phyloP scores from a whole-genome alignment of 2,329 filamentous ascomycete genomes.

The Chaetoscypha palmicola region DNA sequence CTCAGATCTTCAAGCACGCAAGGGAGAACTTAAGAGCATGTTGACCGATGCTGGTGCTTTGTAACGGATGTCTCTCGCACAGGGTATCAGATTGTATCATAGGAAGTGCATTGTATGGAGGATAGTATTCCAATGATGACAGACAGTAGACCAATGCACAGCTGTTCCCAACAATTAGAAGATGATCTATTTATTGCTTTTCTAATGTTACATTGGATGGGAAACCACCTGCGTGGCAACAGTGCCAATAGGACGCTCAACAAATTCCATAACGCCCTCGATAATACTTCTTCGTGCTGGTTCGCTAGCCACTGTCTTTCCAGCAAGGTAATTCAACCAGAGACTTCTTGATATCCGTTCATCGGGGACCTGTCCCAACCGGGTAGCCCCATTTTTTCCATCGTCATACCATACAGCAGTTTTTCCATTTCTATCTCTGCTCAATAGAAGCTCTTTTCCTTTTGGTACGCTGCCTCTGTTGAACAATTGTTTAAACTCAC shows the following conservation, averaged over 20 bases:
- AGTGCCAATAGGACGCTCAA: conserved; percentile 80
- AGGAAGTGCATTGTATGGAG: too few relatives aligned
- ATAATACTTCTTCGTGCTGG: conserved; percentile 73
- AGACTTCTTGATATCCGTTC: conserved; percentile 73
- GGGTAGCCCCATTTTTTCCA: conserved; percentile 39
- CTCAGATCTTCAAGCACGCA: conserved; percentile 68
- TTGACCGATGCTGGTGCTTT: conserved; percentile 58
- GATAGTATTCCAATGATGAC: too few relatives aligned
- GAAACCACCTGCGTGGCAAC: conserved; percentile 66
- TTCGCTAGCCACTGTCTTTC: conserved; percentile 81
- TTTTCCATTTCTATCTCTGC: conserved; percentile 57
- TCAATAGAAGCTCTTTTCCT: conserved; percentile 67
- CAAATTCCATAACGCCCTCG: conserved; percentile 80
- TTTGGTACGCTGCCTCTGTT: conserved; percentile 75
- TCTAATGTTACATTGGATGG: background rate
- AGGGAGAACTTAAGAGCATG: conserved; percentile 59
- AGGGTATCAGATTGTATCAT: background rate
- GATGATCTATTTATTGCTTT: too few relatives aligned
- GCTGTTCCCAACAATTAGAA: background rate
- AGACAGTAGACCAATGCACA: background rate
- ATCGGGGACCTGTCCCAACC: conserved; percentile 67
- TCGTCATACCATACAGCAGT: conserved; percentile 63
- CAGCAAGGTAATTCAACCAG: conserved; percentile 86
- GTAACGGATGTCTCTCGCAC: conserved; percentile 32
- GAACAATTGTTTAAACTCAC: conserved; percentile 75